Percentiles rank a stretch among this genome's conserved stretches.
These are phyloP conservation scores for Lasiodiplodia theobromae DNA, from an alignment of 2,329 filamentous ascomycete genomes.

Conservation along the genomic window DNA sequence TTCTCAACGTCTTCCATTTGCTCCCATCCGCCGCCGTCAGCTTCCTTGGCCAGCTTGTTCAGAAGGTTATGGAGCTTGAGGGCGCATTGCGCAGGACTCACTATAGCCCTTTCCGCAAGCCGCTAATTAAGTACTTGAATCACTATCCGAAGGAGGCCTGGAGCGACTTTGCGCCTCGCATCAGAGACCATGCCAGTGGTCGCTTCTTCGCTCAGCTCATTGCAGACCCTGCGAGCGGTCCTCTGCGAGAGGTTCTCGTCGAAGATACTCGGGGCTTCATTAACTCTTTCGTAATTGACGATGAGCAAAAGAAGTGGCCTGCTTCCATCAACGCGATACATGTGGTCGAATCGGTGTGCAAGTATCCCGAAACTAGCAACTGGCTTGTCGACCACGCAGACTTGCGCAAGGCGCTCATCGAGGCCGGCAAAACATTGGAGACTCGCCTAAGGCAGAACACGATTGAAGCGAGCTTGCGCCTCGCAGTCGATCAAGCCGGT, in stretches of 20 bases:
- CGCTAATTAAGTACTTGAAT: slow-evolving; percentile 92
- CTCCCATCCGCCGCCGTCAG: slow-evolving; percentile 86
- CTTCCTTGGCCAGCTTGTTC: slow-evolving; percentile 89
- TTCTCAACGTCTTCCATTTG: slow-evolving; percentile 97
- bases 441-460: slow-evolving; percentile 72
- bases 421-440: slow-evolving; percentile 80
- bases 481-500: slow-evolving; percentile 86
- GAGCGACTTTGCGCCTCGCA: slow-evolving; percentile 76
- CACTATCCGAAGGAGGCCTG: slow-evolving; percentile 90
- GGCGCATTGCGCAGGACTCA: slow-evolving; percentile 83
- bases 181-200: slow-evolving; percentile 87
- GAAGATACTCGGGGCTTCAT: slow-evolving; percentile 77
- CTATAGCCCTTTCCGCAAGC: slow-evolving; percentile 88
- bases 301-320: slow-evolving; percentile 73
- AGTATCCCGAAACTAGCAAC: slow-evolving; percentile 66
- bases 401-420: slow-evolving; percentile 65
- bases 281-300: slow-evolving; percentile 67
- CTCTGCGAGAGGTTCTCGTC: slow-evolving; percentile 76
- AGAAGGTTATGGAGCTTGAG: slow-evolving; percentile 89
- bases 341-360: slow-evolving; percentile 78
- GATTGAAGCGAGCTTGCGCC: slow-evolving; percentile 74
- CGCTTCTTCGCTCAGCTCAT: slow-evolving; percentile 91
- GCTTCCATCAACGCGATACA: slow-evolving; percentile 89
- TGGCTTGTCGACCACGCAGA: slow-evolving; percentile 69
- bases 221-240: slow-evolving; percentile 73